phyloP scores from a whole-genome alignment of 2,329 filamentous ascomycete species.

The Pseudogymnoascus destructans region DNA sequence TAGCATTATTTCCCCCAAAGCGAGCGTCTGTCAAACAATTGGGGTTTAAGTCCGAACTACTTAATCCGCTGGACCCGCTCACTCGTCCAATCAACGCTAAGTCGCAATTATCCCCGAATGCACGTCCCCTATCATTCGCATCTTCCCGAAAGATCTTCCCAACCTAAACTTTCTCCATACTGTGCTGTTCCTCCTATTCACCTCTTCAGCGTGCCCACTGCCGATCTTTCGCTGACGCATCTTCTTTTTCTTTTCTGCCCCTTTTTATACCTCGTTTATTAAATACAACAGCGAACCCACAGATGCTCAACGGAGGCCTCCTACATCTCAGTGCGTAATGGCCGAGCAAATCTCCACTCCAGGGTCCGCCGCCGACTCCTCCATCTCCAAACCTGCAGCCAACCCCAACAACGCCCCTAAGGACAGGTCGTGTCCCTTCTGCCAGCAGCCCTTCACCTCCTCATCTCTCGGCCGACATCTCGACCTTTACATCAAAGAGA shows the following conservation, averaged over 20 bases:
- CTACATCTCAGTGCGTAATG: constrained; percentile 17
- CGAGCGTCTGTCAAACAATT: constrained; percentile 5
- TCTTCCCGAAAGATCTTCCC: constrained; percentile 9
- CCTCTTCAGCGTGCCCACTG: constrained; percentile 2
- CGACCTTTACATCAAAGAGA: constrained; percentile 85
- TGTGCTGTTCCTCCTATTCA: neutral
- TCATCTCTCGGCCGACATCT: constrained; percentile 87
- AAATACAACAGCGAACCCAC: neutral
- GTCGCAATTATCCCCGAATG: constrained; percentile 7
- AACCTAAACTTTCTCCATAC: constrained; percentile 6
- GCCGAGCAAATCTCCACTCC: constrained; percentile 26
- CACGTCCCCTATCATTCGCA: constrained; percentile 10
- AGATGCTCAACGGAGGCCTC: constrained; percentile 3
- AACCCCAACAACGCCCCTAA: constrained; percentile 36
- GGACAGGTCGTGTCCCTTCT: constrained; percentile 82
- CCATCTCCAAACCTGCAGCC: constrained; percentile 11
- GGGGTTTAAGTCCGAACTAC: constrained; percentile 2
- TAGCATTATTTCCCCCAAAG: neutral
- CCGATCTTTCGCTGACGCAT: neutral
- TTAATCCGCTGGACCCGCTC: neutral
- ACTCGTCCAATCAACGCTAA: neutral
- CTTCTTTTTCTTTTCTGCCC: neutral
- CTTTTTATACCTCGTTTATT: neutral
- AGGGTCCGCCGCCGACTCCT: constrained; percentile 24
- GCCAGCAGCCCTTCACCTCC: constrained; percentile 79